Base-by-base conservation (phyloP, 768 basidiomycete genomes). In the Myochromella boudieri region DNA sequence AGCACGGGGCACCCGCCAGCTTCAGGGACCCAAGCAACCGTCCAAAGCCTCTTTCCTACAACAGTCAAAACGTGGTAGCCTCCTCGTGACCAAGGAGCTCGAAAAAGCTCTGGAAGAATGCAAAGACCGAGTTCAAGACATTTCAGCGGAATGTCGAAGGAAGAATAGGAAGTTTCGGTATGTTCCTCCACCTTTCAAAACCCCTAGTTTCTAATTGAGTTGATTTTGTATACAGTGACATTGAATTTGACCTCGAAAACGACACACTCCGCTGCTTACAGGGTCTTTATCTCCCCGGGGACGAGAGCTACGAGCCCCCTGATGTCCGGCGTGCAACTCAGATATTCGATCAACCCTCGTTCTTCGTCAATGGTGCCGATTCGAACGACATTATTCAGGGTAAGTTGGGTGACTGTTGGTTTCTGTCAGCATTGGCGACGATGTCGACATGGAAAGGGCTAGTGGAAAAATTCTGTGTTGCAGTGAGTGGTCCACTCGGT, bases 381-480 rank as follows among this genome's bases (percentile, higher is more conserved):
- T 68, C 72, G 1, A 69, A 65, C 26, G 75, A 78, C 51, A 72
- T 78, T 21, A 62, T 68, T 3, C 78, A 81, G 63, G 78, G 80
- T 1, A 49, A 37, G 1, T 51, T 80, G 10, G 75, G 74, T 0
- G 70, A 80, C 53, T 81, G 78, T 49, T 81, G 77, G 70, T 76
- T 82, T 52, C 55, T 81, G 7, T 74, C 74, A 7, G 80, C 78
- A 0, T 57, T 81, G 40, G 72, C 77, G 2, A 75, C 74, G 3
- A 69, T 78, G 53, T 65, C 77, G 3, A 72, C 74, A 4, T 51
- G 65, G 5, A 61, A 68, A 3, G 70, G 69, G 1, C 61, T 81
- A 28, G 63, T 82, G 3, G 74, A 80, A 56, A 77, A 75, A 50
- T 68, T 78, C 21, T 82, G 80, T 48, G 74, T 81, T 29, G 74